These are phyloP conservation scores for Lecanicillium sp. DNA, from an alignment of 2,329 filamentous ascomycete species.

Conservation along the genomic window DNA sequence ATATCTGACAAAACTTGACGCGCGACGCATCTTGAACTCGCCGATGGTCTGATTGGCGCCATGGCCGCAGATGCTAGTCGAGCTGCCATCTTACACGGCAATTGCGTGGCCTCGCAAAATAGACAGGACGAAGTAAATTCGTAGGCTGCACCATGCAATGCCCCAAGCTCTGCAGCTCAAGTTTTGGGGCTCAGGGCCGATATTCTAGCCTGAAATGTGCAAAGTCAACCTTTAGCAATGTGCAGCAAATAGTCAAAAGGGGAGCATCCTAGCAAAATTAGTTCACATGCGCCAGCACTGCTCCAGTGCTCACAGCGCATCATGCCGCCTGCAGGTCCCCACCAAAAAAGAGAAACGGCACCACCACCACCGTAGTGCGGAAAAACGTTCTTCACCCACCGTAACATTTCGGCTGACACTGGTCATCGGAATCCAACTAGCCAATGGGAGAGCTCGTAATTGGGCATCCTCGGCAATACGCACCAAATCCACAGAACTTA, in stretches of 20 bases:
- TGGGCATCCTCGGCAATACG: constrained; percentile 43
- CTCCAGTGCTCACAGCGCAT: constrained; percentile 18
- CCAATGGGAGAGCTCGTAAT: constrained; percentile 39
- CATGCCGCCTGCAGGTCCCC: neutral
- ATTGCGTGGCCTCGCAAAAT: no score
- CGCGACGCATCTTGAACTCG: constrained; percentile 16
- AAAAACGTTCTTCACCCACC: constrained; percentile 20
- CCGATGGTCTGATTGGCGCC: constrained; percentile 15
- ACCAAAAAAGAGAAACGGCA: neutral
- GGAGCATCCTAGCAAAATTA: constrained; percentile 16
- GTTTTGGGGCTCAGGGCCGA: no score
- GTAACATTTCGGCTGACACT: constrained; percentile 15
- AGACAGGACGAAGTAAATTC: no score
- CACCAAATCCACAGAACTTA: constrained; percentile 5
- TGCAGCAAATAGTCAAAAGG: no score
- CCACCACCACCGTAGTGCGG: constrained; percentile 8
- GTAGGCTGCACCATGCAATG: no score
- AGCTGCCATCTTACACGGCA: constrained; percentile 25
- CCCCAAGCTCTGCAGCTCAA: no score
- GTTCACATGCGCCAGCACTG: constrained; percentile 15
- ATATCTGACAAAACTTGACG: constrained; percentile 13
- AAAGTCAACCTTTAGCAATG: no score
- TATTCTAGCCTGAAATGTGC: no score
- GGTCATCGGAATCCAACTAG: constrained; percentile 15
- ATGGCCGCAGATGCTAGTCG: constrained; percentile 16